Evolutionary conservation across 305 asterid species (phyloP), one percentile per base, ranked within the genome.

Genomic region (Coffea humblotiana): DNA sequence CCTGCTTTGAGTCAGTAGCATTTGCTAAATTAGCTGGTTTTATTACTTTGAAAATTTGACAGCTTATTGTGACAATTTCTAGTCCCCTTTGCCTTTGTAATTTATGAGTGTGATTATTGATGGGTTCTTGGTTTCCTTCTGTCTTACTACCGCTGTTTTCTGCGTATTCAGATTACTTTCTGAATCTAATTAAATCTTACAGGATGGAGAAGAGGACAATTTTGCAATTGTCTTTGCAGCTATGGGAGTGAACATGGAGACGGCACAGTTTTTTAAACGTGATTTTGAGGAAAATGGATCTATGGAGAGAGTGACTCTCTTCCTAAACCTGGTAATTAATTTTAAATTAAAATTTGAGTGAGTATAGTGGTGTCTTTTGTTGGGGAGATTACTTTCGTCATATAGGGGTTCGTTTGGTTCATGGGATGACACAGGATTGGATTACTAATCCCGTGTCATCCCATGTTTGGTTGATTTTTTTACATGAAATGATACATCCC

Each of bases 161-260:
- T 82, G 66, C 58, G 29, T 78, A 52, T 82, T 58, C 71, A 83
- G 73, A 51, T 79, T 74, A 69, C 75, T 79, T 66, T 86, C 68
- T 82, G 72, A 43, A 61, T 75, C 81, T 86, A 37, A 71, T 85
- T 75, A 71, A 40, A 52, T 87, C 66, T 76, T 56, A 78, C 86
- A 93, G 97, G 94, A 75, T 78, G 95, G 87, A 72, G 98, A 85
- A 85, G 99, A 93, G 77, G 99, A 95, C 90, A 92, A 95, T 85
- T 95, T 95, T 87, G 99, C 99, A 79, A 95, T 95, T 84, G 99
- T 95, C 85, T 95, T 95, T 88, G 98, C 97, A 56, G 99, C 99
- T 82, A 95, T 95, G 99, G 99, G 99, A 89, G 99, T 95, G 71
- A 95, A 95, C 91, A 95, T 95, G 99, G 99, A 95, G 89, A 95